phyloP scores from a whole-genome alignment of 176 grass and related monocot genomes.

The Triticum turgidum region DNA sequence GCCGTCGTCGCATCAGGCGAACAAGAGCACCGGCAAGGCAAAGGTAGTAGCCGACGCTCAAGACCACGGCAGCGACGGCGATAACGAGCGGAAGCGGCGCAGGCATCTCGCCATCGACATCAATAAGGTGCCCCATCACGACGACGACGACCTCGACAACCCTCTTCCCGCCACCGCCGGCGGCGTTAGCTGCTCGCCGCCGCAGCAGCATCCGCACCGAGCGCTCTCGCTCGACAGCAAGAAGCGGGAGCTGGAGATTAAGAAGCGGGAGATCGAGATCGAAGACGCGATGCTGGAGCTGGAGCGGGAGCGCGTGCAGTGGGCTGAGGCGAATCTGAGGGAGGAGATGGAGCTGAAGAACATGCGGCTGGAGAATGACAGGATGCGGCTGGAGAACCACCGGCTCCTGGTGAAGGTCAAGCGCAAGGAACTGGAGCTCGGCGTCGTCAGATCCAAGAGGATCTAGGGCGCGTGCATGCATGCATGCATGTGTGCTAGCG shows the following conservation, averaged over 20 bases:
- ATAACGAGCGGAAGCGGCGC: not conserved
- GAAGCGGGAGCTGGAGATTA: not conserved
- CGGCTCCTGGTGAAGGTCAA: not conserved
- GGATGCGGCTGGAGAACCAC: not conserved
- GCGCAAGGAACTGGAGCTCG: not conserved
- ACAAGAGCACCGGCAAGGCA: not conserved
- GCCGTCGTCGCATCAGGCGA: no score
- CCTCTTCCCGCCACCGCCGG: not conserved
- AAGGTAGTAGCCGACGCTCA: not conserved
- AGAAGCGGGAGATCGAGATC: not conserved
- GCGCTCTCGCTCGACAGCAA: not conserved
- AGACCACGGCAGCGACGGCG: not conserved
- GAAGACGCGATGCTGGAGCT: not conserved
- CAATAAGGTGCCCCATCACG: not conserved
- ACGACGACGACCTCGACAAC: not conserved
- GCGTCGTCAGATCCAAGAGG: not conserved
- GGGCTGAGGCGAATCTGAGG: not conserved
- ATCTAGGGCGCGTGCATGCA: not conserved
- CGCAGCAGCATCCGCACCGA: no score
- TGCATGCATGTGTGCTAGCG: no score
- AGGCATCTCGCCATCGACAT: not conserved
- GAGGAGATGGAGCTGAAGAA: not conserved
- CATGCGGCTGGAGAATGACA: not conserved
- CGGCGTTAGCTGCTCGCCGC: not conserved
- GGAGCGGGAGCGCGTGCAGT: not conserved